phyloP scores from a whole-genome alignment of 2,329 filamentous ascomycete species.

The Phialophora chinensis region DNA sequence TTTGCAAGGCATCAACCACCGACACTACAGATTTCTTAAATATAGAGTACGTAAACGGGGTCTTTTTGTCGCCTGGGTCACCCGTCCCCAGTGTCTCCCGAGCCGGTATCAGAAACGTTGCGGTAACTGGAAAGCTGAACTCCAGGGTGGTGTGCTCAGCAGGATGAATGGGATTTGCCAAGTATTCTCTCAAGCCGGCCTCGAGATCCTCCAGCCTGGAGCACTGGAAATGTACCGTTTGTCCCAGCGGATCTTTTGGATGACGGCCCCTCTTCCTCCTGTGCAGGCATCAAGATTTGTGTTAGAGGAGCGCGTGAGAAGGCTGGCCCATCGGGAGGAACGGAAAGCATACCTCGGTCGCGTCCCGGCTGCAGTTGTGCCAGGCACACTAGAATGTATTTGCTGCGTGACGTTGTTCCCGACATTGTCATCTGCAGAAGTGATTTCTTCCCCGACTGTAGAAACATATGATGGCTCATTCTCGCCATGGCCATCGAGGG shows the following conservation, averaged over 20 bases:
- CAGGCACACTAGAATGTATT: not conserved
- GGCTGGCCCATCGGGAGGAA: too few species aligned
- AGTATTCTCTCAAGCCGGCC: constrained; percentile 30
- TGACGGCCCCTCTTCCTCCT: constrained; percentile 32
- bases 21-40: constrained; percentile 36
- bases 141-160: constrained; percentile 37
- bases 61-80: constrained; percentile 14
- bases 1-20: constrained; percentile 35
- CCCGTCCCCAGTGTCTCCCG: constrained; percentile 12
- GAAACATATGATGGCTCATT: constrained; percentile 2
- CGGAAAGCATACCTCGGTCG: not conserved
- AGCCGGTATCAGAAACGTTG: constrained; percentile 36
- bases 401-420: constrained; percentile 1
- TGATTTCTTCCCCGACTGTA: not conserved
- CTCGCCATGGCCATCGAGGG: not conserved
- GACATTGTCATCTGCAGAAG: not conserved
- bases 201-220: constrained; percentile 35
- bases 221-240: constrained; percentile 34
- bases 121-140: constrained; percentile 36
- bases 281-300: not conserved
- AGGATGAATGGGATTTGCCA: constrained; percentile 32
- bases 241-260: constrained; percentile 36
- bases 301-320: not conserved
- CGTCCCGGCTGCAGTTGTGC: constrained; percentile 7
- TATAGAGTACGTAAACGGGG: constrained; percentile 27